Percentiles rank a stretch among this genome's conserved stretches.
Conservation (phyloP, 768 basidiomycete genomes). For the Phlebiopsis flavidoalba region DNA sequence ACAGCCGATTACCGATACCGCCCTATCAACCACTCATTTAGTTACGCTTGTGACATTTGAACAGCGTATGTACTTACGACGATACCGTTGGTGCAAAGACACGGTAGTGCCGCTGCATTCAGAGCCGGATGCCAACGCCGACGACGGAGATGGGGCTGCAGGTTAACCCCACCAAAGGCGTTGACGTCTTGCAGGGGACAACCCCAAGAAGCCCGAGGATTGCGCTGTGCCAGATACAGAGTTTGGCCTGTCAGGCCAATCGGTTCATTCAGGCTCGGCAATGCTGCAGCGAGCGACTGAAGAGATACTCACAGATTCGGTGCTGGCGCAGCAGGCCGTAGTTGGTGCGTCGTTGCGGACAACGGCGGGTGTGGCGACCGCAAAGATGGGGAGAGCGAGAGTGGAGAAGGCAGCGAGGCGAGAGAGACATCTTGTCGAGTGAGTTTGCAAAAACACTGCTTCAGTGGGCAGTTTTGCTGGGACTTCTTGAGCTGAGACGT, state of each 20-base stretch:
- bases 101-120: not conserved
- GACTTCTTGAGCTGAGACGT: not conserved
- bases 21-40: too few species aligned
- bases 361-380: slow-evolving; percentile 8
- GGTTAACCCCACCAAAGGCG: not conserved
- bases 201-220: slow-evolving; percentile 11
- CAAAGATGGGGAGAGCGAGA: slow-evolving; percentile 8
- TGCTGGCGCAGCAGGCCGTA: slow-evolving; percentile 7
- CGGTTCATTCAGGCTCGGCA: not conserved
- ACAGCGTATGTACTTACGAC: not conserved
- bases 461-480: not conserved
- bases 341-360: not conserved
- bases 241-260: not conserved
- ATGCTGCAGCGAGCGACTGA: not conserved
- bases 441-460: not conserved
- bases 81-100: not conserved
- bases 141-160: not conserved
- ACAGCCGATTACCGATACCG: too few species aligned
- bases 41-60: too few species aligned
- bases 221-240: not conserved
- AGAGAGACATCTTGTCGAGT: slow-evolving; percentile 3
- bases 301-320: not conserved
- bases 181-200: not conserved
- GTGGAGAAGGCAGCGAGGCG: slow-evolving; percentile 4
- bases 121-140: not conserved